Evolutionary conservation across 2,329 filamentous ascomycete genomes (phyloP).

Genomic region (Penicillium palitans): DNA sequence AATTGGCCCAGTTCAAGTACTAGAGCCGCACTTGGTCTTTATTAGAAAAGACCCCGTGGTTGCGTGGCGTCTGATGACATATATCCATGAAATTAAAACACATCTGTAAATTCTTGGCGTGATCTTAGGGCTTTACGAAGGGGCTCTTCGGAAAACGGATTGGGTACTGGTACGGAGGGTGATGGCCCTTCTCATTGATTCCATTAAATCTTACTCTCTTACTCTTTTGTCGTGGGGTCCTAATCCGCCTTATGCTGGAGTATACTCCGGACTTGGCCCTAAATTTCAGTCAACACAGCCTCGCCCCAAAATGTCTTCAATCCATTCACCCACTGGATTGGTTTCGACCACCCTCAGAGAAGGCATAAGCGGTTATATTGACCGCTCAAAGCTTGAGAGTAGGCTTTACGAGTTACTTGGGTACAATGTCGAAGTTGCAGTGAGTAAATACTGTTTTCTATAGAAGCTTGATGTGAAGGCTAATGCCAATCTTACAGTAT

Average conservation of each 20-base stretch:
- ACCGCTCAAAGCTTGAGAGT: neutral
- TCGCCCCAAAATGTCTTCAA: neutral
- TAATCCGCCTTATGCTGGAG: neutral
- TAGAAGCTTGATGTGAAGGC: neutral
- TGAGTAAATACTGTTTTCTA: neutral
- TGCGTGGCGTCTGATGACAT: neutral
- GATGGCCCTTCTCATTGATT: neutral
- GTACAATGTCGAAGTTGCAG: neutral
- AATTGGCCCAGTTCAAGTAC: neutral
- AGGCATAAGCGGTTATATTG: slow-evolving; percentile 2
- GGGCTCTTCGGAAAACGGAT: neutral
- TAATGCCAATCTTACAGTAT: neutral
- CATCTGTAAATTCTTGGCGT: neutral
- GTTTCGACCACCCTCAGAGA: slow-evolving; percentile 2
- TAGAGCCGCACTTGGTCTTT: neutral
- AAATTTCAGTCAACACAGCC: neutral
- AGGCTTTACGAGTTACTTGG: slow-evolving; percentile 1
- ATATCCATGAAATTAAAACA: neutral
- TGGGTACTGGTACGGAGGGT: neutral
- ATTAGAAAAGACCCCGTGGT: neutral
- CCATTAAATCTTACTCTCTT: neutral
- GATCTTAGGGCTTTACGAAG: neutral
- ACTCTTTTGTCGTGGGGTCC: neutral
- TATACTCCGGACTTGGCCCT: neutral
- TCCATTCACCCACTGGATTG: neutral